These are phyloP conservation scores for Metarhizium robertsii DNA, from an alignment of 2,329 filamentous ascomycete genomes.

Conservation along the genomic window DNA sequence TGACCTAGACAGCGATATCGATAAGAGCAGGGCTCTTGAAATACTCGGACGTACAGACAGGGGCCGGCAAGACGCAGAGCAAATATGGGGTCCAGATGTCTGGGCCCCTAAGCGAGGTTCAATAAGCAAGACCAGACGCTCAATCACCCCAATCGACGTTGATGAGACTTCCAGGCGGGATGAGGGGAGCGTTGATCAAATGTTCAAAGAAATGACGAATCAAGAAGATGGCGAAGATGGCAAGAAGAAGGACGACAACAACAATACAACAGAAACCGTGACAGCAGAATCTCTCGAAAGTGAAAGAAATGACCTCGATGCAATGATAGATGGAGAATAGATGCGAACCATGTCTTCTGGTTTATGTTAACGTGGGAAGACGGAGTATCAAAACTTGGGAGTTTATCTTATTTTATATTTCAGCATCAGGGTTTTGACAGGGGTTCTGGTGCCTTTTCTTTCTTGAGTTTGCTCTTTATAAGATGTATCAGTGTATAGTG, in stretches of 20 bases:
- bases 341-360: not conserved
- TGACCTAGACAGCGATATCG: conserved; percentile 33
- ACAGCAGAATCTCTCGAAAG: conserved; percentile 34
- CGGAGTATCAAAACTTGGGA: not conserved
- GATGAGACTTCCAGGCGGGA: conserved; percentile 26
- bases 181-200: conserved; percentile 41
- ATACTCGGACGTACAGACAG: conserved; percentile 40
- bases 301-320: conserved; percentile 37
- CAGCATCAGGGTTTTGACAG: not conserved
- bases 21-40: conserved; percentile 42
- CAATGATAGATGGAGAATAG: conserved; percentile 34
- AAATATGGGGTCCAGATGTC: conserved; percentile 40
- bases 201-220: conserved; percentile 48
- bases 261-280: conserved; percentile 20
- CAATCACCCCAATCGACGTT: conserved; percentile 17
- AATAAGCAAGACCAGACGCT: conserved; percentile 15
- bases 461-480: not conserved
- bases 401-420: not conserved
- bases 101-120: conserved; percentile 29
- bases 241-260: conserved; percentile 23
- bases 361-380: not conserved
- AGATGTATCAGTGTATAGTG: not conserved
- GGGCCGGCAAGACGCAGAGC: conserved; percentile 40
- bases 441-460: not conserved
- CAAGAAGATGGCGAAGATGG: conserved; percentile 38